Evolutionary conservation across 768 basidiomycete species (phyloP).

Genomic region (Inosperma sp.): DNA sequence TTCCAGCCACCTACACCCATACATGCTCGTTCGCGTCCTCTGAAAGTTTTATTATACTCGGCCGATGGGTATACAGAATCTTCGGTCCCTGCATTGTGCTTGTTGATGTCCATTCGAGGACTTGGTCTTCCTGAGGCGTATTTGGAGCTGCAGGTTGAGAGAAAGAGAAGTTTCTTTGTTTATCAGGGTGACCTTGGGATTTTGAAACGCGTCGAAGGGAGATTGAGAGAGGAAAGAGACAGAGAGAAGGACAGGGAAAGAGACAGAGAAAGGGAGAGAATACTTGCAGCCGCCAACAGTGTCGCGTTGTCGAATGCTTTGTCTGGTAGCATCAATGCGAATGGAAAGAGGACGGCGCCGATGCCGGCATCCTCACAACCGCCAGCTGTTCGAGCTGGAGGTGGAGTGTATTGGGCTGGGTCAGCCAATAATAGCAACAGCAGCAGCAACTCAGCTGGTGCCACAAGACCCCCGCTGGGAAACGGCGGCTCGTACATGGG

Average conservation of each 20-base stretch:
- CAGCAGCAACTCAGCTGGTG: neutral
- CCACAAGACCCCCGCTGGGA: neutral
- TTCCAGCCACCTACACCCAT: constrained; percentile 21
- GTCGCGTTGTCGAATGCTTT: constrained; percentile 21
- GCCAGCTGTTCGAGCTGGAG: constrained; percentile 11
- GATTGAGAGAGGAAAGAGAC: constrained; percentile 40
- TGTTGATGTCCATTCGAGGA: constrained; percentile 74
- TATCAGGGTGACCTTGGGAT: constrained; percentile 77
- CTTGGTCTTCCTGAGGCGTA: constrained; percentile 84
- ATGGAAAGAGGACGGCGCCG: constrained; percentile 31
- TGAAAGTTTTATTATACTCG: constrained; percentile 76
- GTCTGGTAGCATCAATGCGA: constrained; percentile 24
- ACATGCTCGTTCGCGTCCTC: constrained; percentile 48
- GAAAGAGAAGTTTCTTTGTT: constrained; percentile 85
- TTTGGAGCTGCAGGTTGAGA: constrained; percentile 80
- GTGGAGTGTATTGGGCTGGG: constrained; percentile 18
- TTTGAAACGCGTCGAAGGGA: constrained; percentile 62
- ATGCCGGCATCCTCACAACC: neutral
- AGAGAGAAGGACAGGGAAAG: constrained; percentile 32
- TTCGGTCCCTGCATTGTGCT: constrained; percentile 77
- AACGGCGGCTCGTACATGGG: constrained; percentile 22
- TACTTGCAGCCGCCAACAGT: constrained; percentile 23
- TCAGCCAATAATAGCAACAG: neutral
- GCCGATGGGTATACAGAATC: constrained; percentile 93
- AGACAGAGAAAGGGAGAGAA: constrained; percentile 30